These are phyloP conservation scores for Rhododendron vialii DNA, from an alignment of 148 eudicot genomes.

Conservation along the genomic window DNA sequence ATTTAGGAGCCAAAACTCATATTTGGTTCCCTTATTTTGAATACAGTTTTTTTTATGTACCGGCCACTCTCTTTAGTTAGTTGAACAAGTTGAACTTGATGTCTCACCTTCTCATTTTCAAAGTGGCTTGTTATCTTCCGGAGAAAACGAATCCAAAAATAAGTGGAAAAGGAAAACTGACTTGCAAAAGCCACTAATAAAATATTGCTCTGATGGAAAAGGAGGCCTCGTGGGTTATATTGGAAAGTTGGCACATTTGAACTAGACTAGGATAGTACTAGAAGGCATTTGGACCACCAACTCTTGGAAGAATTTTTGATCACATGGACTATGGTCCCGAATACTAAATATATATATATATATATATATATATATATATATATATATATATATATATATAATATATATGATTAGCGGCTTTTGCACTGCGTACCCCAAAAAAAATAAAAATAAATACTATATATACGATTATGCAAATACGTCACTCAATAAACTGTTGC, in stretches of 20 bases:
- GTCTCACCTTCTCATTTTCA: background rate
- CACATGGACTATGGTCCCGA: background rate
- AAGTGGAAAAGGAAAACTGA: background rate
- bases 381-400: too few species aligned
- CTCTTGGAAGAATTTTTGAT: background rate
- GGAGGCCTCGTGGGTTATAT: background rate
- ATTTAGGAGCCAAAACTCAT: too few species aligned
- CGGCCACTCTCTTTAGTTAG: background rate
- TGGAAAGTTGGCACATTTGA: background rate
- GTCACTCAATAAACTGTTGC: background rate
- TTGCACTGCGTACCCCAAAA: too few species aligned
- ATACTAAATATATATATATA: too few species aligned
- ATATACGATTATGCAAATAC: background rate
- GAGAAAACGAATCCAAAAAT: background rate
- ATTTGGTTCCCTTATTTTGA: too few species aligned
- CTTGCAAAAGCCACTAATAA: background rate
- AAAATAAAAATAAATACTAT: too few species aligned
- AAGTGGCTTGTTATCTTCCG: background rate
- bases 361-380: too few species aligned
- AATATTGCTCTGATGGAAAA: too few species aligned
- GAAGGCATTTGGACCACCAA: background rate
- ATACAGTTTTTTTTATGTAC: too few species aligned
- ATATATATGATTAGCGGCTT: too few species aligned
- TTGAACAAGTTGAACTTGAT: too few species aligned
- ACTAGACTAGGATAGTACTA: background rate